phyloP scores from a whole-genome alignment of 1,284 basidiomycete species.

The Boletus smithii region DNA sequence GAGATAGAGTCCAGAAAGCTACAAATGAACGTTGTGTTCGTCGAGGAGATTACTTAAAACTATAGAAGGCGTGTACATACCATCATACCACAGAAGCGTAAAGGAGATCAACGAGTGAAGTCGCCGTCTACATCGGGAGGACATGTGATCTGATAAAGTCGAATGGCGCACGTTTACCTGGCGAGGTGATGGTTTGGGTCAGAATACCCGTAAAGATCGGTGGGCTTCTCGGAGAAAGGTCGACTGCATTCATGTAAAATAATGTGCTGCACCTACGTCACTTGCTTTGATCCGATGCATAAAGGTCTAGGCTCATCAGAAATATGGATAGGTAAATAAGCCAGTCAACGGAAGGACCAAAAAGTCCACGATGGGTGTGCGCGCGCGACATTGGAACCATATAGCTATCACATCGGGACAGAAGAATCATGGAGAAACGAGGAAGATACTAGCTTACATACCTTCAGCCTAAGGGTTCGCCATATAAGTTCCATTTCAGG shows the following conservation, averaged over 20 bases:
- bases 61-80: slow-evolving; percentile 12
- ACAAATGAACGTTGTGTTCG: slow-evolving; percentile 9
- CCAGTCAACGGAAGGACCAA: neutral
- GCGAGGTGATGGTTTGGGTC: neutral
- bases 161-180: slow-evolving; percentile 6
- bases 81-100: slow-evolving; percentile 13
- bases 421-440: slow-evolving; percentile 9
- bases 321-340: neutral
- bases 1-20: slow-evolving; percentile 14
- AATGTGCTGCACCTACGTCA: neutral
- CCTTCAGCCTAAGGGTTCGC: slow-evolving; percentile 5
- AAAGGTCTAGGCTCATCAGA: neutral
- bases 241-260: slow-evolving; percentile 5
- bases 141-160: neutral
- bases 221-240: slow-evolving; percentile 6
- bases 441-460: slow-evolving; percentile 15
- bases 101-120: slow-evolving; percentile 14
- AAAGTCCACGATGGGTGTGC: neutral
- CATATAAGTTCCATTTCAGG: slow-evolving; percentile 14
- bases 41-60: slow-evolving; percentile 2
- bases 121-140: slow-evolving; percentile 7
- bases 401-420: slow-evolving; percentile 20
- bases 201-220: slow-evolving; percentile 10
- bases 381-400: neutral
- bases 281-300: neutral